Percentiles rank a stretch among this genome's conserved stretches.
phyloP scores from a whole-genome alignment of 2,329 filamentous ascomycete species.

The Diaporthe citrichinensis region DNA sequence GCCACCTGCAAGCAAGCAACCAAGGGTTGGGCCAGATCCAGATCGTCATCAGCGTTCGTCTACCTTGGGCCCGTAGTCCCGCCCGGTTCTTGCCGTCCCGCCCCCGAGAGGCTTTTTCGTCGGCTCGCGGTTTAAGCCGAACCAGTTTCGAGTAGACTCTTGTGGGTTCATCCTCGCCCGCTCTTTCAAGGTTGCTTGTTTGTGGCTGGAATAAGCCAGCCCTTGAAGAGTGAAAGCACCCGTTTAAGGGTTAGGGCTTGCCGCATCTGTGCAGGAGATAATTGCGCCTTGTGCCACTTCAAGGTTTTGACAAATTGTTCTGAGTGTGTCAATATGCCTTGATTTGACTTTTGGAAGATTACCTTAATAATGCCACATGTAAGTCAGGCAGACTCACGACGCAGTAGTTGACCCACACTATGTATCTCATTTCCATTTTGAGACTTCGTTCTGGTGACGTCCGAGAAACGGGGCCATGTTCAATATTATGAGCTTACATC shows the following conservation, averaged over 20 bases:
- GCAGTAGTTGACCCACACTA: neutral
- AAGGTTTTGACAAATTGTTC: neutral
- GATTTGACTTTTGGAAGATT: neutral
- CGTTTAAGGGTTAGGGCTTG: neutral
- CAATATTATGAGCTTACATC: neutral
- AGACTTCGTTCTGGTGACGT: neutral
- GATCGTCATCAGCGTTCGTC: neutral
- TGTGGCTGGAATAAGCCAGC: neutral
- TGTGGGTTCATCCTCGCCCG: conserved; percentile 5
- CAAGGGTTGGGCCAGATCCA: neutral
- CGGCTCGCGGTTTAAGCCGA: conserved; percentile 21
- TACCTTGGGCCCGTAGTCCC: neutral
- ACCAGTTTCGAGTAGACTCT: conserved; percentile 3
- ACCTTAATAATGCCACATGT: neutral
- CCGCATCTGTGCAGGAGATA: no score
- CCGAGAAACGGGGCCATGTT: no score
- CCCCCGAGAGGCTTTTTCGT: conserved; percentile 4
- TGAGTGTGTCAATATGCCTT: neutral
- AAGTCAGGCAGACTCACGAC: neutral
- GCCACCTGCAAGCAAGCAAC: neutral
- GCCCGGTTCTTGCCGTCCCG: conserved; percentile 21
- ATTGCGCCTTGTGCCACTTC: neutral
- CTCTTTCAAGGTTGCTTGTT: neutral
- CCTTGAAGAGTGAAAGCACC: neutral
- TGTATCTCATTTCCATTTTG: neutral